Evolutionary conservation across 2,329 filamentous ascomycete species (phyloP).

Genomic region (Xylariaceae sp.): DNA sequence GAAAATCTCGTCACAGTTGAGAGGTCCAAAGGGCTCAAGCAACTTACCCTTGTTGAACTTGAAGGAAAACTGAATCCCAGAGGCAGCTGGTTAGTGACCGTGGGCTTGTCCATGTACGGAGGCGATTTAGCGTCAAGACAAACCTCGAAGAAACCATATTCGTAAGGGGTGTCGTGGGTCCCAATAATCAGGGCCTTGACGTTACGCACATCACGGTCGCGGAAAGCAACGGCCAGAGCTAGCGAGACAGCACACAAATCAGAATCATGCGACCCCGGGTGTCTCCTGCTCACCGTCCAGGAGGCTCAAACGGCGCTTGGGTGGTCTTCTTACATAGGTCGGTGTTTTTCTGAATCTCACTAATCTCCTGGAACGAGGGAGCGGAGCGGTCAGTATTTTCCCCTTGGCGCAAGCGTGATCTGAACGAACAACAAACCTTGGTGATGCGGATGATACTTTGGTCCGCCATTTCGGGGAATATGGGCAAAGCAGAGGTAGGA

Average conservation of each 20-base stretch:
- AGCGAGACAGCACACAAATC: conserved; percentile 16
- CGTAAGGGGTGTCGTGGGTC: conserved; percentile 89
- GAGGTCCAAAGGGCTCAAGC: conserved; percentile 1
- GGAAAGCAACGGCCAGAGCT: conserved; percentile 83
- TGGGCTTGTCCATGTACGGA: too few species aligned
- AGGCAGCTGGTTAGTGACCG: too few species aligned
- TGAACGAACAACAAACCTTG: conserved; percentile 49
- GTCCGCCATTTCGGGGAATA: conserved; percentile 57
- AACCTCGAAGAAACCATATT: conserved; percentile 96
- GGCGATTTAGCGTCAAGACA: conserved; percentile 20
- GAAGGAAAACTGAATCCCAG: conserved; percentile 73
- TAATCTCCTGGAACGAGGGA: conserved; percentile 62
- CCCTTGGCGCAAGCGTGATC: conserved; percentile 11
- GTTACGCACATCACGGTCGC: conserved; percentile 82
- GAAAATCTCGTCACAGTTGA: neutral
- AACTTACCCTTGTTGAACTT: conserved; percentile 68
- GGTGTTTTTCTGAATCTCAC: conserved; percentile 73
- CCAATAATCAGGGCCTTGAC: conserved; percentile 86
- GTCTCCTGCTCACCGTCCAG: neutral
- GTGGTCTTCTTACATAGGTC: conserved; percentile 65
- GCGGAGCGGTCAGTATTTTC: conserved; percentile 2
- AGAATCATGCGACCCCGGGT: conserved; percentile 8
- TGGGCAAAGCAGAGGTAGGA: neutral
- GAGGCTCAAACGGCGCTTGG: neutral
- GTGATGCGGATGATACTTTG: conserved; percentile 86